Evolutionary conservation across 2,329 filamentous ascomycete species (phyloP), one percentile per base, ranked within the genome.

Genomic region (Dryadomyces quercus-mongolicae): DNA sequence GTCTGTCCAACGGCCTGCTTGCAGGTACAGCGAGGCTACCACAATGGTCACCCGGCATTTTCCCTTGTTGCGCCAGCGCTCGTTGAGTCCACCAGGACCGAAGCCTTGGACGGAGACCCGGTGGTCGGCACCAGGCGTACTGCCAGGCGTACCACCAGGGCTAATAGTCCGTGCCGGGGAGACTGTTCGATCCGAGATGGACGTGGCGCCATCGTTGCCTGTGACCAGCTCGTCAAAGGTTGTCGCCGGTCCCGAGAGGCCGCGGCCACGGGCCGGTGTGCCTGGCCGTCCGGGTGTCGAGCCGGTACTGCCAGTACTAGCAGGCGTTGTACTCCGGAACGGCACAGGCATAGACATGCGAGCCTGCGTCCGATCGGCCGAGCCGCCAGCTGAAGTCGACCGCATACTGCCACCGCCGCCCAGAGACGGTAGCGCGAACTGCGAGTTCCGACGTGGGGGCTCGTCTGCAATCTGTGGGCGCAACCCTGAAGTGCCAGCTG

Each of bases 1-100:
- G 69, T 97, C 91, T 49, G 77, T 80, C 90, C 93, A 96, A 58
- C 90, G 82, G 25, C 93, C 93, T 53, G 89, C 86, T 67, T 91
- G 86, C 61, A 98, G 79, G 66, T 92, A 94, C 60, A 96, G 74
- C 16, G 86, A 89, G 1, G 88, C 92, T 60, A 95, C 76, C 9
- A 95, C 79, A 55, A 96, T 84, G 21, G 82, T 81, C 15, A 88
- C 78, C 54, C 92, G 82, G 31, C 86, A 85, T 66, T 86, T 91
- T 34, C 88, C 88, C 66, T 88, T 89, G 60, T 85, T 84, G 58
- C 88, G 84, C 65, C 83, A 86, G 58, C 86, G 77, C 64, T 95
- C 89, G 60, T 84, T 86, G 56, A 85, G 73, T 54, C 85, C 85
- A 50, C 81, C 79, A 1, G 81, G 73, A 0, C 83, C 83, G 63